phyloP scores from a whole-genome alignment of 2,329 filamentous ascomycete genomes.

The Magnaporthales sp. region DNA sequence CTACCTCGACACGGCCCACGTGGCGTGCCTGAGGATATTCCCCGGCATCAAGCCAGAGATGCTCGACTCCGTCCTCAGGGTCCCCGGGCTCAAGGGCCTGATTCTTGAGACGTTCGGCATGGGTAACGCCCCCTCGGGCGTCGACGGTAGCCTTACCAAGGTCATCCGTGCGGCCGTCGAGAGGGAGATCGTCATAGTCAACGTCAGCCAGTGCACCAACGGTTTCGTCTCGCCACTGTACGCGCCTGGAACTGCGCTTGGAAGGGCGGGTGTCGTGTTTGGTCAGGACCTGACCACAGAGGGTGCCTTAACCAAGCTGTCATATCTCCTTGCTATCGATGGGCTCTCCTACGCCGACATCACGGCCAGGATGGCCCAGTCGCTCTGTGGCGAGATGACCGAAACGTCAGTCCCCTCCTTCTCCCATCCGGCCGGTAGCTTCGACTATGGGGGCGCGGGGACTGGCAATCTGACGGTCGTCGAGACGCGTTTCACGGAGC shows the following conservation, averaged over 20 bases:
- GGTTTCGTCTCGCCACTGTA: slow-evolving; percentile 73
- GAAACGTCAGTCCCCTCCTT: slow-evolving; percentile 66
- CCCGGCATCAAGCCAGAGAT: slow-evolving; percentile 91
- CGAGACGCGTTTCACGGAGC: slow-evolving; percentile 61
- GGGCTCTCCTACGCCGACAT: slow-evolving; percentile 58
- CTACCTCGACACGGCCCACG: slow-evolving; percentile 76
- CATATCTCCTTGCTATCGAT: slow-evolving; percentile 68
- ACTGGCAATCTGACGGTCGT: slow-evolving; percentile 35
- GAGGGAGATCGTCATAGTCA: slow-evolving; percentile 78
- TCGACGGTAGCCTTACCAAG: slow-evolving; percentile 68
- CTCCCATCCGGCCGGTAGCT: slow-evolving; percentile 57
- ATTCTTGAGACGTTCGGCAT: slow-evolving; percentile 90
- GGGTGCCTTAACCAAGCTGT: slow-evolving; percentile 83
- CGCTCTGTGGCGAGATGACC: slow-evolving; percentile 78
- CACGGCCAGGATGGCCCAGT: slow-evolving; percentile 60
- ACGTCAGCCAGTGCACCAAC: slow-evolving; percentile 80
- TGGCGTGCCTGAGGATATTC: slow-evolving; percentile 83
- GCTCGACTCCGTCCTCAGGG: slow-evolving; percentile 72
- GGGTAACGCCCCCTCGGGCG: slow-evolving; percentile 79
- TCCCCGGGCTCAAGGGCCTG: slow-evolving; percentile 70
- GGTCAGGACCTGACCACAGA: slow-evolving; percentile 85
- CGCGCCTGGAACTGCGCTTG: slow-evolving; percentile 67
- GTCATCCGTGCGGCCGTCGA: slow-evolving; percentile 70
- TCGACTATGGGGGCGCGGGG: slow-evolving; percentile 22
- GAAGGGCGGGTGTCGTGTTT: slow-evolving; percentile 77